These are phyloP conservation scores for Alnus glutinosa DNA, from an alignment of 306 rosid genomes.

Conservation along the genomic window DNA sequence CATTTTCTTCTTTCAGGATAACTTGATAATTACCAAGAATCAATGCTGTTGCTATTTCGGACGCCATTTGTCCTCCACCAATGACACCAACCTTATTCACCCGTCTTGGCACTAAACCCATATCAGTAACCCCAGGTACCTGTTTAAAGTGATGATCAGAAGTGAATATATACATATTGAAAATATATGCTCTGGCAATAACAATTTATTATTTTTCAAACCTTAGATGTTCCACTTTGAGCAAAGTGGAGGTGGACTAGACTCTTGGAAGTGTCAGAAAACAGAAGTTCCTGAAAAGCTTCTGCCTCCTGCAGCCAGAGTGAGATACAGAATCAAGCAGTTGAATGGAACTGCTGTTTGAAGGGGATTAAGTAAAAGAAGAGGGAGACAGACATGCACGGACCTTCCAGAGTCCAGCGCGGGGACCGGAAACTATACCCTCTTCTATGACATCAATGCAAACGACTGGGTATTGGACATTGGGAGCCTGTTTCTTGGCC, in stretches of 20 bases:
- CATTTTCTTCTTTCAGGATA: constrained; percentile 84
- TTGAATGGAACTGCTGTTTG: constrained; percentile 2
- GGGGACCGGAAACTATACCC: constrained; percentile 80
- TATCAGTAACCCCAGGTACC: constrained; percentile 93
- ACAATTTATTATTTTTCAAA: constrained; percentile 34
- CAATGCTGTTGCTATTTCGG: constrained; percentile 91
- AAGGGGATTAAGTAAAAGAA: constrained; percentile 3
- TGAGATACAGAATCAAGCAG: no score
- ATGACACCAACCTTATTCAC: constrained; percentile 80
- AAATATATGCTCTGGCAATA: not conserved
- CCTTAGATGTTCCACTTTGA: constrained; percentile 91
- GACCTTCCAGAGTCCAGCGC: constrained; percentile 93
- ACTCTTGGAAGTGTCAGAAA: constrained; percentile 70
- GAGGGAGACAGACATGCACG: constrained; percentile 23
- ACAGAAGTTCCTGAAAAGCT: constrained; percentile 60
- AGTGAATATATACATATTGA: not conserved
- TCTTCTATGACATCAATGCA: constrained; percentile 89
- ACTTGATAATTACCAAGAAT: constrained; percentile 72
- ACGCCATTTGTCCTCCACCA: constrained; percentile 98
- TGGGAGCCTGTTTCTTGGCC: constrained; percentile 71
- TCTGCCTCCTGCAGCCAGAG: constrained; percentile 60
- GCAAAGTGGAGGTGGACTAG: constrained; percentile 83
- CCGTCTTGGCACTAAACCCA: constrained; percentile 71
- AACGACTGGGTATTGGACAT: constrained; percentile 76
- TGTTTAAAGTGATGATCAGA: constrained; percentile 27